Percentiles rank a stretch among this genome's conserved stretches.
These are phyloP conservation scores for Fraxinus sp. DNA, from an alignment of 305 asterid genomes.

Conservation along the genomic window DNA sequence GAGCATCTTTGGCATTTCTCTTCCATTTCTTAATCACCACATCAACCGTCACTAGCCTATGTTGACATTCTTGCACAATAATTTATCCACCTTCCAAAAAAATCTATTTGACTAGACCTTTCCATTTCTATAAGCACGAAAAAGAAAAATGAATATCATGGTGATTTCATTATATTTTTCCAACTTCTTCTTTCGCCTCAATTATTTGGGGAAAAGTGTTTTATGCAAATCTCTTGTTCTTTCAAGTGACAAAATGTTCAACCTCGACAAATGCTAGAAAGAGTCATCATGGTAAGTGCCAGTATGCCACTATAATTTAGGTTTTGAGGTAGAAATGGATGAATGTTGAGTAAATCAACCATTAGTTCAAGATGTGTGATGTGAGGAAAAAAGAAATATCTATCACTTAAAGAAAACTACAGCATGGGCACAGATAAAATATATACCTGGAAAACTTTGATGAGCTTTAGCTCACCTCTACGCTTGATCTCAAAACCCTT, in stretches of 20 bases:
- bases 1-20: not conserved
- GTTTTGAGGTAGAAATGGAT: not conserved
- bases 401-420: conserved; percentile 14
- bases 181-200: not conserved
- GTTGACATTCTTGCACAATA: not conserved
- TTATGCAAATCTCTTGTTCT: not conserved
- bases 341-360: not conserved
- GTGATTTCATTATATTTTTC: not conserved
- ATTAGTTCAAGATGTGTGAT: conserved; percentile 7
- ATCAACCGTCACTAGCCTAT: not conserved
- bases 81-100: not conserved
- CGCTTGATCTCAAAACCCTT: conserved; percentile 99
- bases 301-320: not conserved
- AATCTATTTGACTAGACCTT: not conserved
- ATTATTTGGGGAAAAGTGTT: not conserved
- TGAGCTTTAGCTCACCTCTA: conserved; percentile 99
- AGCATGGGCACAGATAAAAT: conserved; percentile 17
- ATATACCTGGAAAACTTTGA: conserved; percentile 97
- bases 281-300: not conserved
- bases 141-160: not conserved
- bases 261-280: not conserved
- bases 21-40: conserved; percentile 1
- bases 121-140: not conserved
- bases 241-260: not conserved
- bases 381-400: conserved; percentile 18